A percentile compares a stretch with the other conserved stretches of the same genome.
phyloP scores from a whole-genome alignment of 2,329 filamentous ascomycete species.

The Aureobasidium sp. region DNA sequence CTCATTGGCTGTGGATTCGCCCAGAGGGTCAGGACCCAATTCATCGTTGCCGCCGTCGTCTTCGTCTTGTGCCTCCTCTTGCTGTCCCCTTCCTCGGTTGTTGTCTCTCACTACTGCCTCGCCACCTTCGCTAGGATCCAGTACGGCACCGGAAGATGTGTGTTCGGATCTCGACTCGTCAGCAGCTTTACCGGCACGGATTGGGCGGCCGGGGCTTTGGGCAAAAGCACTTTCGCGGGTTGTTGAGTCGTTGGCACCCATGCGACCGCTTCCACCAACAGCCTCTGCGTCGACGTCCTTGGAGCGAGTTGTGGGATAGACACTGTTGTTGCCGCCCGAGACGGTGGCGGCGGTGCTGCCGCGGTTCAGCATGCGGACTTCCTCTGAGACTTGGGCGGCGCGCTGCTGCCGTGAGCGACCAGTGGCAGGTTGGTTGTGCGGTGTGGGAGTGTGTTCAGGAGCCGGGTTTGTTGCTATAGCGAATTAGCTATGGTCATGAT shows the following conservation, averaged over 20 bases:
- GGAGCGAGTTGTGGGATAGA: neutral
- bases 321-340: conserved; percentile 8
- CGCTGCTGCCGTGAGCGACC: conserved; percentile 19
- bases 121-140: conserved; percentile 14
- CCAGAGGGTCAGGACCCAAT: conserved; percentile 5
- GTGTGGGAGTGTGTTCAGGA: conserved; percentile 6
- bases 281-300: conserved; percentile 12
- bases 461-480: conserved; percentile 3
- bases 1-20: conserved; percentile 13
- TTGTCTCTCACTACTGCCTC: conserved; percentile 8
- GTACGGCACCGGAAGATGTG: neutral
- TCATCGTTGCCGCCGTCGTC: conserved; percentile 8
- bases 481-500: neutral
- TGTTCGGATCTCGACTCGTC: conserved; percentile 11
- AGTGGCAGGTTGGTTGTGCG: conserved; percentile 6
- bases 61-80: neutral
- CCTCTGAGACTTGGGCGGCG: conserved; percentile 19
- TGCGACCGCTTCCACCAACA: conserved; percentile 14
- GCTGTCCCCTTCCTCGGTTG: neutral
- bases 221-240: conserved; percentile 17
- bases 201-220: conserved; percentile 14
- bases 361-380: conserved; percentile 19
- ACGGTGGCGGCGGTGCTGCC: conserved; percentile 13
- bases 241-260: conserved; percentile 18
- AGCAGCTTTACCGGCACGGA: neutral